Percentiles rank a stretch among this genome's conserved stretches.
These are phyloP conservation scores for Talaromyces ruber DNA, from an alignment of 495 filamentous ascomycete species.

Conservation along the genomic window DNA sequence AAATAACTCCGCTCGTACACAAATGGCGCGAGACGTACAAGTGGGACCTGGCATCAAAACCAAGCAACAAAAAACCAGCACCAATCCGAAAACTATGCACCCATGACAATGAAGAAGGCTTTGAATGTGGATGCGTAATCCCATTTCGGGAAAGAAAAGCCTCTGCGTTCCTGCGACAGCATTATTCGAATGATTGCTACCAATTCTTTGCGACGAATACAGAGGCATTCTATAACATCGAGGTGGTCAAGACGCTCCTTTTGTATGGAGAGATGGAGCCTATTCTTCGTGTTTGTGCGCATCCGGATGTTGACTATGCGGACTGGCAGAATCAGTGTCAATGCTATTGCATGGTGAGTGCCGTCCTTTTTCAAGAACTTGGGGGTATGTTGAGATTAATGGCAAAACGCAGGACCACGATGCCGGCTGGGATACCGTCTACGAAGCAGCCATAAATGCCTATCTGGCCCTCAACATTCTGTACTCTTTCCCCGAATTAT, in stretches of 20 bases:
- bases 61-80: background rate
- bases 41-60: background rate
- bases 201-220: background rate
- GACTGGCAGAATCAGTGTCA: conserved; percentile 4
- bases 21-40: background rate
- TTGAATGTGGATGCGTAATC: conserved; percentile 2
- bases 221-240: conserved; percentile 13
- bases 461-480: conserved; percentile 14
- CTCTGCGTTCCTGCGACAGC: conserved; percentile 9
- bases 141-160: conserved; percentile 10
- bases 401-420: background rate
- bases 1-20: background rate
- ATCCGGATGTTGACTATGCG: conserved; percentile 6
- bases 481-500: conserved; percentile 11
- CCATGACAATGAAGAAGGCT: background rate
- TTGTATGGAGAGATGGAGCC: conserved; percentile 16
- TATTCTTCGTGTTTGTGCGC: conserved; percentile 11
- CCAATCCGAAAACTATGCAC: background rate
- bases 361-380: background rate
- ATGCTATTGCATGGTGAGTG: conserved; percentile 1
- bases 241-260: conserved; percentile 15
- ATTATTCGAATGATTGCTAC: background rate
- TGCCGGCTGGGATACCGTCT: conserved; percentile 13
- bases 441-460: conserved; percentile 6
- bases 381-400: background rate